These are phyloP conservation scores for Iris macrosiphon DNA, from an alignment of 106 monocot genomes.

Conservation along the genomic window DNA sequence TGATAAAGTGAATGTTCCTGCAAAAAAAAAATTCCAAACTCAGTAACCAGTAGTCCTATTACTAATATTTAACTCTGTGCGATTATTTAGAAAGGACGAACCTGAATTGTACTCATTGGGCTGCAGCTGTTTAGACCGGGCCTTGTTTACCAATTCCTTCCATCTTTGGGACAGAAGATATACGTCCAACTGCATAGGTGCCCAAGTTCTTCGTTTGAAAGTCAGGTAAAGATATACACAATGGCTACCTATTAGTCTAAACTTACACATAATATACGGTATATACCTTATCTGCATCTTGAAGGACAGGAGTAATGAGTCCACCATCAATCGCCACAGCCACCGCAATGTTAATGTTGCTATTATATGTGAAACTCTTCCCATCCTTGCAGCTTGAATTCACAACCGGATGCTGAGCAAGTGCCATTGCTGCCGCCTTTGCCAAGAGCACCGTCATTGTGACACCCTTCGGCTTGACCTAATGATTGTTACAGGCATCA, in stretches of 20 bases:
- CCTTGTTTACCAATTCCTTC: conserved; percentile 85
- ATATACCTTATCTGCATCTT: conserved; percentile 94
- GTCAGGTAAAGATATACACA: background rate
- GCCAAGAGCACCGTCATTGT: conserved; percentile 94
- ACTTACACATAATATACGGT: no score
- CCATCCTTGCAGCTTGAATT: conserved; percentile 91
- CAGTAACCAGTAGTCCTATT: background rate
- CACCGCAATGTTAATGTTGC: conserved; percentile 77
- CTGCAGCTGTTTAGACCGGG: conserved; percentile 81
- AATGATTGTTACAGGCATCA: no score
- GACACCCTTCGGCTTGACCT: conserved; percentile 94
- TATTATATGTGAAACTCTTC: conserved; percentile 82
- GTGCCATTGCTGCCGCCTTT: conserved; percentile 93
- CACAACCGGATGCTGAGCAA: conserved; percentile 83
- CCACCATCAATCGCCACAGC: conserved; percentile 98
- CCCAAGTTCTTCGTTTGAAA: no score
- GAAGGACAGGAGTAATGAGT: conserved; percentile 92
- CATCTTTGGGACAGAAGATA: conserved; percentile 89
- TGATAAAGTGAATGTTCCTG: conserved; percentile 91
- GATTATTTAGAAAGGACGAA: conserved; percentile 12
- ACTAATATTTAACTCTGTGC: no score
- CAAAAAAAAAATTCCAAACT: conserved; percentile 7
- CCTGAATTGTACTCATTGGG: conserved; percentile 95
- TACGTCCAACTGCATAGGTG: conserved; percentile 65
- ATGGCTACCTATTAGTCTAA: background rate